Percentiles rank a stretch among this genome's conserved stretches.
Evolutionary conservation across 2,329 filamentous ascomycete species (phyloP).

Genomic region (Parastagonospora nodorum): DNA sequence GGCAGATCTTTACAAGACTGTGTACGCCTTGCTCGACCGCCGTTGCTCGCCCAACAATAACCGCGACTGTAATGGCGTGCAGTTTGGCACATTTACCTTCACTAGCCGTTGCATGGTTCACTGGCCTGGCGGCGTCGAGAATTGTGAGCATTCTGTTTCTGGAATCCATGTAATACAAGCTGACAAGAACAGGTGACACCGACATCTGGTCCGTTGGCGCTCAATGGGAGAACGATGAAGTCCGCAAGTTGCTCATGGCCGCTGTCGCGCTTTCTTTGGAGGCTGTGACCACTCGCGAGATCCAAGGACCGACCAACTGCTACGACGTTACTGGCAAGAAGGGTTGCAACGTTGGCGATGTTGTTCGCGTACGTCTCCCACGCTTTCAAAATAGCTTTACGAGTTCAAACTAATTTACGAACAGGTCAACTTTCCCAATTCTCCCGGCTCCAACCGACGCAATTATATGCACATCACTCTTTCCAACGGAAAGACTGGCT

Average conservation of each 20-base stretch:
- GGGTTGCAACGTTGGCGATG: conserved; percentile 1
- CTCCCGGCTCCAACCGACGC: background rate
- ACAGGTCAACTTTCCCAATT: background rate
- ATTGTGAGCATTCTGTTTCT: background rate
- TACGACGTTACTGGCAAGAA: background rate
- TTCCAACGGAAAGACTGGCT: too few species aligned
- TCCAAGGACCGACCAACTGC: background rate
- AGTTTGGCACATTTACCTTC: background rate
- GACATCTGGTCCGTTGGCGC: background rate
- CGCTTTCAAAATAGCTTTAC: background rate
- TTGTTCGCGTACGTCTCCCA: conserved; percentile 2
- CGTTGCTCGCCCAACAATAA: background rate
- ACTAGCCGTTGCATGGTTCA: background rate
- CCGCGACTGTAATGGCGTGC: background rate
- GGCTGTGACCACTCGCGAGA: background rate
- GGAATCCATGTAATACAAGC: too few species aligned
- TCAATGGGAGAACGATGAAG: background rate
- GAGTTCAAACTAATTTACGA: background rate
- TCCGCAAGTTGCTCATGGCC: conserved; percentile 1
- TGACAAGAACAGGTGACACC: background rate
- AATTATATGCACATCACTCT: background rate
- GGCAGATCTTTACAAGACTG: background rate
- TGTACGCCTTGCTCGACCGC: background rate
- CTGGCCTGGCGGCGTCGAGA: background rate
- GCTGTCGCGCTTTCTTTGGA: background rate